phyloP scores from a whole-genome alignment of 2,329 filamentous ascomycete genomes.

The Periconia digitata region DNA sequence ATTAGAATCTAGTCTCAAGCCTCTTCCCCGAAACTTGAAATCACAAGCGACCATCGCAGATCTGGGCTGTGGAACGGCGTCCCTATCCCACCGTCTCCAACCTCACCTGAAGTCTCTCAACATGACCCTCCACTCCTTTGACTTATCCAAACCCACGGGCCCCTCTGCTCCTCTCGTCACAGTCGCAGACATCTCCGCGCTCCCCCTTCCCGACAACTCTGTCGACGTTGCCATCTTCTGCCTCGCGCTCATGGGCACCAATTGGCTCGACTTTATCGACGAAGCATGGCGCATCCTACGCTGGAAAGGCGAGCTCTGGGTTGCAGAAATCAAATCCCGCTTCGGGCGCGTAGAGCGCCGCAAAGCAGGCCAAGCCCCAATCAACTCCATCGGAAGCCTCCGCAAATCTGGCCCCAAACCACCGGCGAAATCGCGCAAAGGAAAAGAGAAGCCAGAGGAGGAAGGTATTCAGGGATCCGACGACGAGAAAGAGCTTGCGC shows the following conservation, averaged over 20 bases:
- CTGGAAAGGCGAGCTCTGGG: slow-evolving; percentile 95
- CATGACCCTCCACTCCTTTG: slow-evolving; percentile 79
- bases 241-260: slow-evolving; percentile 96
- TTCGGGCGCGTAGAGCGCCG: slow-evolving; percentile 65
- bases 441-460: slow-evolving; percentile 51
- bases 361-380: slow-evolving; percentile 53
- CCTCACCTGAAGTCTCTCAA: slow-evolving; percentile 65
- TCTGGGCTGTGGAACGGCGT: slow-evolving; percentile 89
- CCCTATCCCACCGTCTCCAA: slow-evolving; percentile 70
- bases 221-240: slow-evolving; percentile 93
- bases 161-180: slow-evolving; percentile 76
- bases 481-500: slow-evolving; percentile 61
- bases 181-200: slow-evolving; percentile 81
- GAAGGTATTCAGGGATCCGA: slow-evolving; percentile 53
- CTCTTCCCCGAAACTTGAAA: slow-evolving; percentile 70
- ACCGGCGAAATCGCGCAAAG: slow-evolving; percentile 48
- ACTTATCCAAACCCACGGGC: slow-evolving; percentile 75
- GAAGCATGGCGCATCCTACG: slow-evolving; percentile 90
- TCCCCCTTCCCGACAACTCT: slow-evolving; percentile 73
- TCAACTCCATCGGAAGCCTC: slow-evolving; percentile 63
- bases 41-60: slow-evolving; percentile 79
- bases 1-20: slow-evolving; percentile 31
- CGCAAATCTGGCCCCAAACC: slow-evolving; percentile 24
- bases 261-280: slow-evolving; percentile 96
- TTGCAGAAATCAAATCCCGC: slow-evolving; percentile 93